Percentiles rank a stretch among this genome's conserved stretches.
These are phyloP conservation scores for Emmonsiellopsis sp. DNA, from an alignment of 2,329 filamentous ascomycete genomes.

Conservation along the genomic window DNA sequence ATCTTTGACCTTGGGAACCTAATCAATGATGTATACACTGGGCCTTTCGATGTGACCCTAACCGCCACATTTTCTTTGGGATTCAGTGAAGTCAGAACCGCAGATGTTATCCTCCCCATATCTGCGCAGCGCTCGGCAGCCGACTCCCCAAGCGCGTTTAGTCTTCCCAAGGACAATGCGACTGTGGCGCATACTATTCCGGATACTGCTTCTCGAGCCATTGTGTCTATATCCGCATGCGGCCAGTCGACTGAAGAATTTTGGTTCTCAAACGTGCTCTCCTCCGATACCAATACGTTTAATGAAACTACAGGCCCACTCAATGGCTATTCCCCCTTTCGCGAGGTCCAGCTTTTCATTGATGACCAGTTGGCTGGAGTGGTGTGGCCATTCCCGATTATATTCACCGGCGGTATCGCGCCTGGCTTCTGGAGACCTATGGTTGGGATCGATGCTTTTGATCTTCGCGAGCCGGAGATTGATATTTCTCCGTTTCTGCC, in stretches of 20 bases:
- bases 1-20: constrained; percentile 75
- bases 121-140: constrained; percentile 22
- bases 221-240: constrained; percentile 67
- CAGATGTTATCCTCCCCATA: constrained; percentile 59
- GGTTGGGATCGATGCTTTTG: constrained; percentile 69
- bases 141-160: constrained; percentile 56
- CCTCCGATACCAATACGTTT: constrained; percentile 53
- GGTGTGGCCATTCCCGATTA: constrained; percentile 70
- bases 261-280: constrained; percentile 72
- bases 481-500: constrained; percentile 71
- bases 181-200: constrained; percentile 54
- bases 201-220: constrained; percentile 55
- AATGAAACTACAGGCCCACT: constrained; percentile 46
- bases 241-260: constrained; percentile 72
- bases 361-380: constrained; percentile 65
- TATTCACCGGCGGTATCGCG: constrained; percentile 73
- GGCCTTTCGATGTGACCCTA: constrained; percentile 61
- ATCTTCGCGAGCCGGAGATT: constrained; percentile 69
- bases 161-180: constrained; percentile 53
- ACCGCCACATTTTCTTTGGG: constrained; percentile 60
- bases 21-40: constrained; percentile 62
- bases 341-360: constrained; percentile 68
- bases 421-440: constrained; percentile 69
- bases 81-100: constrained; percentile 33
- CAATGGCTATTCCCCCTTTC: constrained; percentile 61